phyloP scores from a whole-genome alignment of 768 basidiomycete species.

The Termitomyces sp. region DNA sequence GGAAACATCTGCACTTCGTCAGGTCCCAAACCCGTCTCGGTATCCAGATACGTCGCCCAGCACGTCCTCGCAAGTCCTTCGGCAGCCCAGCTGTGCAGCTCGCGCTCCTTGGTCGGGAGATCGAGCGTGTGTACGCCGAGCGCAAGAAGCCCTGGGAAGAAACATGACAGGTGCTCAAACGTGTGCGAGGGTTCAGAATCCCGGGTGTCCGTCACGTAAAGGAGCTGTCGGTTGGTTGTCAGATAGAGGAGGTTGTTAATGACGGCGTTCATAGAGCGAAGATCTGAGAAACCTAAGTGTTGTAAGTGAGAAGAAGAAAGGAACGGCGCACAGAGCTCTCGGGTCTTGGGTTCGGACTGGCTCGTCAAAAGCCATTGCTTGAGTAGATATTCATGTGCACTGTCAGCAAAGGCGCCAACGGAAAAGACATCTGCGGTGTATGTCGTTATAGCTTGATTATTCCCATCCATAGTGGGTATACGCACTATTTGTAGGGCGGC shows the following conservation, averaged over 20 bases:
- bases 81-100: constrained; percentile 55
- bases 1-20: constrained; percentile 39
- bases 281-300: constrained; percentile 20
- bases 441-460: neutral
- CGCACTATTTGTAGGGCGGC: constrained; percentile 39
- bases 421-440: constrained; percentile 33
- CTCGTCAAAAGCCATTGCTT: constrained; percentile 62
- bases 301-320: constrained; percentile 25
- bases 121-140: constrained; percentile 44
- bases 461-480: constrained; percentile 1
- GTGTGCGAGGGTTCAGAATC: constrained; percentile 29
- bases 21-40: constrained; percentile 56
- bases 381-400: constrained; percentile 64
- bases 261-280: constrained; percentile 45
- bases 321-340: constrained; percentile 51
- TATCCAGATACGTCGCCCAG: constrained; percentile 59
- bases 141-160: constrained; percentile 56
- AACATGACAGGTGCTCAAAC: constrained; percentile 62
- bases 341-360: constrained; percentile 41
- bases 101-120: constrained; percentile 26
- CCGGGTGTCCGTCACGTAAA: constrained; percentile 48
- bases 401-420: constrained; percentile 56
- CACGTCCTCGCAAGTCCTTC: constrained; percentile 58
- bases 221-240: constrained; percentile 43
- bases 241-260: constrained; percentile 50